Evolutionary conservation across 73 alveolate species (phyloP).

Genomic region (Halteria grandinella): DNA sequence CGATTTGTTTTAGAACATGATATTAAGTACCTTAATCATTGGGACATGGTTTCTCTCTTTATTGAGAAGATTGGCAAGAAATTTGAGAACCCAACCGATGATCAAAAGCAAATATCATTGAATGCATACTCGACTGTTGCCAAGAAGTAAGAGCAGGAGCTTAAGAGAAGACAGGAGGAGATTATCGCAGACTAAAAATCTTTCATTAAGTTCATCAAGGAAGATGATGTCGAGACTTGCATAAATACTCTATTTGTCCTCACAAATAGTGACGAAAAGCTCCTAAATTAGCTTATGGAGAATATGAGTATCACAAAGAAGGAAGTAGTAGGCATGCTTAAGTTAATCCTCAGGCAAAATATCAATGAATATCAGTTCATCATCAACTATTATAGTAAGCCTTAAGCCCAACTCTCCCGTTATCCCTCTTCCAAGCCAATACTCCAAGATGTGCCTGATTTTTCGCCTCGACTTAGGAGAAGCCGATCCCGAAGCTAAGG

Average conservation of each 20-base stretch:
- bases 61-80: slow-evolving; percentile 46
- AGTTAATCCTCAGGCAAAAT: background rate
- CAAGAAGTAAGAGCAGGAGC: background rate
- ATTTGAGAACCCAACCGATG: background rate
- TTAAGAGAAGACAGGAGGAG: background rate
- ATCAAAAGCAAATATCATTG: background rate
- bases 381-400: too few relatives aligned
- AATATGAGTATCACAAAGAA: slow-evolving; percentile 16
- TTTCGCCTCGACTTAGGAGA: too few relatives aligned
- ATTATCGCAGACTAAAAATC: slow-evolving; percentile 46
- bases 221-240: slow-evolving; percentile 65
- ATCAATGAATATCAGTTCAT: too few relatives aligned
- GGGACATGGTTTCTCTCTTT: slow-evolving; percentile 52
- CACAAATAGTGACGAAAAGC: slow-evolving; percentile 2
- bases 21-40: slow-evolving; percentile 56
- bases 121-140: background rate
- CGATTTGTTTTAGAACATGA: slow-evolving; percentile 61
- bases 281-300: slow-evolving; percentile 1
- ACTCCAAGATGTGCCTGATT: too few relatives aligned
- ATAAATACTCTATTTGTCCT: slow-evolving; percentile 53
- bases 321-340: background rate
- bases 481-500: too few relatives aligned
- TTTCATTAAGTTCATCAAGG: slow-evolving; percentile 34
- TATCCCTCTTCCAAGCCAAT: too few relatives aligned
- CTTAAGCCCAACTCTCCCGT: too few relatives aligned